These are phyloP conservation scores for Trichoderma orchidacearum DNA, from an alignment of 495 filamentous ascomycete genomes.

Conservation along the genomic window DNA sequence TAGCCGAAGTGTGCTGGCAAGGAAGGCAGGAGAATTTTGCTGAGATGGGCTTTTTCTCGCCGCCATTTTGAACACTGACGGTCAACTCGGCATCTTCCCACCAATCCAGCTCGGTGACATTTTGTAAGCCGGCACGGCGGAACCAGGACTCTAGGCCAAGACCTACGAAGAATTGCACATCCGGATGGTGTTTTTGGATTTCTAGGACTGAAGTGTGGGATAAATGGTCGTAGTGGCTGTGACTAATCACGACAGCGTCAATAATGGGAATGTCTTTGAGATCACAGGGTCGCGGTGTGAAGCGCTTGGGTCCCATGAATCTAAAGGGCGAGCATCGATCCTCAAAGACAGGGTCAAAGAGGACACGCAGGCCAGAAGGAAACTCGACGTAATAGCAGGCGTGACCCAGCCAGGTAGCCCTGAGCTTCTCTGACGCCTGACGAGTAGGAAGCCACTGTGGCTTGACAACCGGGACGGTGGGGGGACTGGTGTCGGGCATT, in stretches of 20 bases:
- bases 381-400: slow-evolving; percentile 93
- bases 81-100: slow-evolving; percentile 74
- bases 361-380: slow-evolving; percentile 70
- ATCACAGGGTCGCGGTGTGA: slow-evolving; percentile 63
- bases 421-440: slow-evolving; percentile 40
- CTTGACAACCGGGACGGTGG: slow-evolving; percentile 51
- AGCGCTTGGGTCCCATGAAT: slow-evolving; percentile 65
- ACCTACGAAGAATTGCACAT: slow-evolving; percentile 79
- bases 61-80: slow-evolving; percentile 21
- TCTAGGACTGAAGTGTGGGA: slow-evolving; percentile 60
- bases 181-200: slow-evolving; percentile 57
- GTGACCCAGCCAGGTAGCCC: slow-evolving; percentile 94
- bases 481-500: slow-evolving; percentile 47
- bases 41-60: slow-evolving; percentile 33
- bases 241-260: slow-evolving; percentile 82
- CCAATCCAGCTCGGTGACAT: slow-evolving; percentile 89
- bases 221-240: slow-evolving; percentile 92
- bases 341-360: slow-evolving; percentile 95
- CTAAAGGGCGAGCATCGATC: slow-evolving; percentile 68
- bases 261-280: slow-evolving; percentile 70
- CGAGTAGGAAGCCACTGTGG: slow-evolving; percentile 56
- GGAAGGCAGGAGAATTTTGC: slow-evolving; percentile 75
- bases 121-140: slow-evolving; percentile 44
- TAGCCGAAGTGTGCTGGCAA: slow-evolving; percentile 68
- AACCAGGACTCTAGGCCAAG: slow-evolving; percentile 89